Conservation (phyloP, 2,329 filamentous ascomycete species). For the Colletotrichum sidae region DNA sequence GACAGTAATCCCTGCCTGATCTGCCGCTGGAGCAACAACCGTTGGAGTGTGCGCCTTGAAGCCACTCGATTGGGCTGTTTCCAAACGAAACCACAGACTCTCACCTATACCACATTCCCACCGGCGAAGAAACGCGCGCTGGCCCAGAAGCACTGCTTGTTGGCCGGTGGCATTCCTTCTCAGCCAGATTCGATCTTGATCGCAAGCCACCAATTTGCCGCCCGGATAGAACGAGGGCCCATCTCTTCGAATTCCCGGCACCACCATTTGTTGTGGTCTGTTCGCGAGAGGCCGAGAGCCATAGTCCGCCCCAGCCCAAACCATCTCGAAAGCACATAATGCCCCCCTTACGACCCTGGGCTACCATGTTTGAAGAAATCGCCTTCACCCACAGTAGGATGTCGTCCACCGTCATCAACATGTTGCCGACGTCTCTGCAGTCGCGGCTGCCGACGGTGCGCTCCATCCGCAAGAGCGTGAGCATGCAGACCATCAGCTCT, state of each 20-base stretch:
- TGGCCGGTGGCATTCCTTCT: constrained; percentile 24
- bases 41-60: not conserved
- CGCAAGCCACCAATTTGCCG: constrained; percentile 13
- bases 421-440: constrained; percentile 65
- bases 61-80: constrained; percentile 5
- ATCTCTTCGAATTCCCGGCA: constrained; percentile 29
- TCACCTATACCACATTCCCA: constrained; percentile 22
- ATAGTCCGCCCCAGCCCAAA: constrained; percentile 11
- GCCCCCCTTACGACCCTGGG: constrained; percentile 37
- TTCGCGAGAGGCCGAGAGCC: not conserved
- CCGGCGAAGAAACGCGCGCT: constrained; percentile 1
- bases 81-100: constrained; percentile 1
- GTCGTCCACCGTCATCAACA: constrained; percentile 62
- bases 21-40: constrained; percentile 1
- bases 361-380: constrained; percentile 43
- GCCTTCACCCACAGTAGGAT: constrained; percentile 47
- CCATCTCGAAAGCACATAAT: constrained; percentile 32
- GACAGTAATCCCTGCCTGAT: not conserved
- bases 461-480: constrained; percentile 58
- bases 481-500: constrained; percentile 41
- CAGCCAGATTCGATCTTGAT: constrained; percentile 3
- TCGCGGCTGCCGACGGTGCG: constrained; percentile 62
- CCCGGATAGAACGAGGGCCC: constrained; percentile 17
- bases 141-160: constrained; percentile 23
- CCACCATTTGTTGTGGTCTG: constrained; percentile 24